Conservation (phyloP, 495 filamentous ascomycete genomes). For the Aspergillus diversus region DNA sequence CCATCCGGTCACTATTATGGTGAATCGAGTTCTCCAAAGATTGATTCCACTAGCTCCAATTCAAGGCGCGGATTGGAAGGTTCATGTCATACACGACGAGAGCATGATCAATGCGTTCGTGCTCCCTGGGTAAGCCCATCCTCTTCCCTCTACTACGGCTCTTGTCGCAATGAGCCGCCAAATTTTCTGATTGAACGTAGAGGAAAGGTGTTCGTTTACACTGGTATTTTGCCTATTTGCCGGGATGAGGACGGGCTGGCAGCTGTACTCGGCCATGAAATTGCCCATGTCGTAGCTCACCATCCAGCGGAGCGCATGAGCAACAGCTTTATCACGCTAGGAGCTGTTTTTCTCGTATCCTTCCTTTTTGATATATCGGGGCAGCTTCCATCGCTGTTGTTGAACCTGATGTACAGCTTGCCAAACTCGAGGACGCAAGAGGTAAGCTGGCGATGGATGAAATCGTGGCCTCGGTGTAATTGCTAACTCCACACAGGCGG, state of each 20-base stretch:
- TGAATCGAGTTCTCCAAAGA: conserved; percentile 69
- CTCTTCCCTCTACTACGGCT: neutral
- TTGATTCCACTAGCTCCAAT: conserved; percentile 72
- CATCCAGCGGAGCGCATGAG: conserved; percentile 80
- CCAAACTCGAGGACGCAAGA: conserved; percentile 75
- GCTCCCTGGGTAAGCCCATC: conserved; percentile 63
- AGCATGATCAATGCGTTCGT: conserved; percentile 80
- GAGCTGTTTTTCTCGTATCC: conserved; percentile 54
- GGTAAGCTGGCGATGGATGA: conserved; percentile 31
- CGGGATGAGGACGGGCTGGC: conserved; percentile 75
- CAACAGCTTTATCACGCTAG: conserved; percentile 57
- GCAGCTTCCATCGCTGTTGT: conserved; percentile 38
- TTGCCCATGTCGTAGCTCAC: conserved; percentile 86
- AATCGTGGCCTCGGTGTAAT: neutral
- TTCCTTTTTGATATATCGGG: conserved; percentile 56
- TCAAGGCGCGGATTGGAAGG: conserved; percentile 71
- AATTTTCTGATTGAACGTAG: conserved; percentile 34
- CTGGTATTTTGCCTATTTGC: conserved; percentile 76
- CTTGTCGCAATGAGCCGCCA: neutral
- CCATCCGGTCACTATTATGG: conserved; percentile 56
- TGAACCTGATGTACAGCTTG: conserved; percentile 66
- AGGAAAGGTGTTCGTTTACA: conserved; percentile 92
- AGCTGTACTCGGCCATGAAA: conserved; percentile 88
- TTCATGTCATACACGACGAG: conserved; percentile 78
- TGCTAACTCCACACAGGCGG: conserved; percentile 37